Evolutionary conservation across 257 asterid species (phyloP).

Genomic region (Gentiana macrophylla): DNA sequence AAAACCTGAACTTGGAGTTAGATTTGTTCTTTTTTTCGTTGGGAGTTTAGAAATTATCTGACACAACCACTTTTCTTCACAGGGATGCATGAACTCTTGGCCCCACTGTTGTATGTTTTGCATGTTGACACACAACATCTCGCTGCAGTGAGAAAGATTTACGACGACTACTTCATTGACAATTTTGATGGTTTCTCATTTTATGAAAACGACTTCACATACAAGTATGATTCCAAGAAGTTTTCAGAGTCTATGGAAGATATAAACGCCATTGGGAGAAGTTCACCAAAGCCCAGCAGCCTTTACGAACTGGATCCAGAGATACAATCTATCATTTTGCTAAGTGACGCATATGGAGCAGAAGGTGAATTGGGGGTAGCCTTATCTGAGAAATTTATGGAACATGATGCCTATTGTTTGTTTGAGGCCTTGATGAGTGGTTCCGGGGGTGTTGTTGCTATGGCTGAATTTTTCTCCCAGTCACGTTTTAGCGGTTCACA

Average conservation of each 20-base stretch:
- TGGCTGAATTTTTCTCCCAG: conserved; percentile 75
- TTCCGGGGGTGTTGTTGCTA: conserved; percentile 65
- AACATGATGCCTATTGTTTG: conserved; percentile 89
- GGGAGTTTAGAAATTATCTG: too few species aligned
- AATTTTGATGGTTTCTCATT: conserved; percentile 72
- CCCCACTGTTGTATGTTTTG: conserved; percentile 76
- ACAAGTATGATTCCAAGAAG: conserved; percentile 69
- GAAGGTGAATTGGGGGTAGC: conserved; percentile 91
- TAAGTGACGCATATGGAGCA: conserved; percentile 86
- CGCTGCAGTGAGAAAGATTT: conserved; percentile 53
- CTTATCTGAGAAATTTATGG: conserved; percentile 76
- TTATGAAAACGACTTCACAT: conserved; percentile 60
- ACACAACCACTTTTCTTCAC: conserved; percentile 9
- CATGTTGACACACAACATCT: conserved; percentile 64
- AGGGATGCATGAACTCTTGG: conserved; percentile 96
- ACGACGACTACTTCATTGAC: conserved; percentile 70
- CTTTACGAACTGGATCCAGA: conserved; percentile 57
- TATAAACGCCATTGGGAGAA: conserved; percentile 24
- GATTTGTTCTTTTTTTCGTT: conserved; percentile 10
- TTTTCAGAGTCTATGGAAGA: conserved; percentile 45
- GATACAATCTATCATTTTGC: conserved; percentile 47
- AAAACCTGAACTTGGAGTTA: conserved; percentile 1
- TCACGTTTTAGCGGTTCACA: conserved; percentile 36
- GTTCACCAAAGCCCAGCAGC: conserved; percentile 24
- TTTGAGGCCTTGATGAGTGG: conserved; percentile 81